phyloP scores from a whole-genome alignment of 2,329 filamentous ascomycete species.

The Neonectria coccinea region DNA sequence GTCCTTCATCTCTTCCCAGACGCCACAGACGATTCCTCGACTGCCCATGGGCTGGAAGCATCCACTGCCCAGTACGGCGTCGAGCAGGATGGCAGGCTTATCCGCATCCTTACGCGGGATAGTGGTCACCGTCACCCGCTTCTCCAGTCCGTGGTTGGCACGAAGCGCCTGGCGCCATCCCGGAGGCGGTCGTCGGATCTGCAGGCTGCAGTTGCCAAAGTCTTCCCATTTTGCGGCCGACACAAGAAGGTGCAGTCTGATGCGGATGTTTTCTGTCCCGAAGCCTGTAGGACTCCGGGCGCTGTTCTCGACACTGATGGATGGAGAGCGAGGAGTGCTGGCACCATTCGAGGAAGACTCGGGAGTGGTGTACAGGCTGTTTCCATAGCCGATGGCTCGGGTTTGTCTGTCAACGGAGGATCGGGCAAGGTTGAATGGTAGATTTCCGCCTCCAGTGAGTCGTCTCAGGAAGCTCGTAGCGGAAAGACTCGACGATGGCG shows the following conservation, averaged over 20 bases:
- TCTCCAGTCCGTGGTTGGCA: conserved; percentile 77
- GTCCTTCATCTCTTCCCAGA: conserved; percentile 82
- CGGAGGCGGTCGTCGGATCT: conserved; percentile 80
- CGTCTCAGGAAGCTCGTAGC: conserved; percentile 85
- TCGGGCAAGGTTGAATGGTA: conserved; percentile 83
- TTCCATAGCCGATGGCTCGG: conserved; percentile 63
- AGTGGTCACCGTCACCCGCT: conserved; percentile 83
- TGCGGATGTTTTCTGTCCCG: conserved; percentile 77
- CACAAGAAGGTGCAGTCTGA: conserved; percentile 86
- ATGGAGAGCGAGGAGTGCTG: conserved; percentile 67
- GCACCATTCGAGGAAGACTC: conserved; percentile 64
- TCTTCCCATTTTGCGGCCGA: conserved; percentile 87
- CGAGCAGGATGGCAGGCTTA: conserved; percentile 74
- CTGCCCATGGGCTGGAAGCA: conserved; percentile 87
- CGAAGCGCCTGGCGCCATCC: conserved; percentile 69
- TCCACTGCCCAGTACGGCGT: conserved; percentile 85
- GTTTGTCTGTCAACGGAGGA: conserved; percentile 75
- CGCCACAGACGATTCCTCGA: conserved; percentile 87
- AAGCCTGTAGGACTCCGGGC: conserved; percentile 71
- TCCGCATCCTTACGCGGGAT: conserved; percentile 72
- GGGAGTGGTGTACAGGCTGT: conserved; percentile 72
- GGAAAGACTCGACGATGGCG: conserved; percentile 68
- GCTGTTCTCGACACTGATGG: conserved; percentile 65
- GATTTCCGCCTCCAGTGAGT: conserved; percentile 76
- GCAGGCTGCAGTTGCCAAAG: conserved; percentile 84